Evolutionary conservation across 2,329 filamentous ascomycete genomes (phyloP), one percentile per base, ranked within the genome.

Genomic region (Fusarium nodosum): DNA sequence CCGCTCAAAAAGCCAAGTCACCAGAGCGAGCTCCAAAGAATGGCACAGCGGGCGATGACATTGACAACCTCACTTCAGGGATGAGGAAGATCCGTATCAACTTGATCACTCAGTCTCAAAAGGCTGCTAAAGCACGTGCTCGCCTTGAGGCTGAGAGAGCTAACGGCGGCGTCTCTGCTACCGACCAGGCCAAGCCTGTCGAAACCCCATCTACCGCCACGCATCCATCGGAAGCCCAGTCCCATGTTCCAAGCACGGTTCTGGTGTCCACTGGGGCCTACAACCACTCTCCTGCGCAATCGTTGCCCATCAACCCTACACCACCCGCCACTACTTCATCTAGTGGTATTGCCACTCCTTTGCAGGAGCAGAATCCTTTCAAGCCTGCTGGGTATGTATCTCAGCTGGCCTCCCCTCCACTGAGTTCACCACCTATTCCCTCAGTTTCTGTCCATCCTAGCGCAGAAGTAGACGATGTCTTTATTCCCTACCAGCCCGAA

Each of bases 41-140:
- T 8, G 67, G 42, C 36, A 39, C 67, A 26, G 41, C 53, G 6
- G 68, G 64, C 4, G 79, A 82, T 48, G 84, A 84, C 50, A 74
- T 90, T 36, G 86, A 89, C 55, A 83, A 79, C 51, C 81, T 91
- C 64, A 86, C 87, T 0, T 82, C 80, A 36, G 85, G 86, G 2
- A 86, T 90, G 84, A 89, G 86, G 75, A 88, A 86, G 75, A 87
- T 90, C 60, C 89, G 86, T 74, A 87, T 90, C 71, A 89, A 86
- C 54, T 76, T 90, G 26, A 81, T 89, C 39, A 88, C 87, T 3
- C 83, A 88, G 63, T 82, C 87, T 39, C 85, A 89, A 71, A 85
- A 83, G 69, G 87, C 88, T 51, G 86, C 85, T 3, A 83, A 81
- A 28, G 83, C 84, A 54, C 74, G 75, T 56, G 72, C 76, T n/a